These are phyloP conservation scores for Colletotrichum somersetense DNA, from an alignment of 2,329 filamentous ascomycete genomes.

Conservation along the genomic window DNA sequence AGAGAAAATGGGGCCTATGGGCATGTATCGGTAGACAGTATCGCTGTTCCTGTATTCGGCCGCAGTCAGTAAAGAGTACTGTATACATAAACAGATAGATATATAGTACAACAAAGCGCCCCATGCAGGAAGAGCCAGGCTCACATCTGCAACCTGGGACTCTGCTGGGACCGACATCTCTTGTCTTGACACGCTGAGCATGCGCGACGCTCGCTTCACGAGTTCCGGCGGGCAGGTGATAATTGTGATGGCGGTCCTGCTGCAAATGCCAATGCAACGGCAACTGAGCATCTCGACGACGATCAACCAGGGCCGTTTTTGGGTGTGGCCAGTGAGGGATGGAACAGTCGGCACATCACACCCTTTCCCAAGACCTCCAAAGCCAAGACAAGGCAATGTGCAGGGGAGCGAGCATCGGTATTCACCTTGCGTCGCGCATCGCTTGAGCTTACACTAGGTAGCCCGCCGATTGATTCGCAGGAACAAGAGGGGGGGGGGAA, in stretches of 20 bases:
- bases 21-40: neutral
- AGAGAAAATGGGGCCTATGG: neutral
- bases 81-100: neutral
- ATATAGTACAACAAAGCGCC: conserved; percentile 1
- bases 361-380: conserved; percentile 35
- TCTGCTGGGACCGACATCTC: conserved; percentile 2
- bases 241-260: neutral
- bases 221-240: neutral
- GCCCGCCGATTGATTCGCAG: conserved; percentile 15
- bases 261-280: conserved; percentile 38
- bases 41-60: neutral
- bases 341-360: conserved; percentile 42
- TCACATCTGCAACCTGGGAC: conserved; percentile 13
- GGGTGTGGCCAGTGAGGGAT: conserved; percentile 23
- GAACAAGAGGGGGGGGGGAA: neutral
- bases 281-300: conserved; percentile 32
- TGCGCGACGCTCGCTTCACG: conserved; percentile 12
- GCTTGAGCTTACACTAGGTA: conserved; percentile 17
- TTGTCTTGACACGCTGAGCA: conserved; percentile 2
- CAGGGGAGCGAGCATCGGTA: conserved; percentile 34
- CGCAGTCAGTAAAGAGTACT: neutral
- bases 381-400: conserved; percentile 37
- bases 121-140: neutral
- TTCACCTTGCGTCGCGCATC: conserved; percentile 27
- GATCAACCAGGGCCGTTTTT: conserved; percentile 36